A percentile compares a stretch with the other conserved stretches of the same genome.
Conservation (phyloP, 805 yeast species). For the Saturnispora zaruensis region DNA sequence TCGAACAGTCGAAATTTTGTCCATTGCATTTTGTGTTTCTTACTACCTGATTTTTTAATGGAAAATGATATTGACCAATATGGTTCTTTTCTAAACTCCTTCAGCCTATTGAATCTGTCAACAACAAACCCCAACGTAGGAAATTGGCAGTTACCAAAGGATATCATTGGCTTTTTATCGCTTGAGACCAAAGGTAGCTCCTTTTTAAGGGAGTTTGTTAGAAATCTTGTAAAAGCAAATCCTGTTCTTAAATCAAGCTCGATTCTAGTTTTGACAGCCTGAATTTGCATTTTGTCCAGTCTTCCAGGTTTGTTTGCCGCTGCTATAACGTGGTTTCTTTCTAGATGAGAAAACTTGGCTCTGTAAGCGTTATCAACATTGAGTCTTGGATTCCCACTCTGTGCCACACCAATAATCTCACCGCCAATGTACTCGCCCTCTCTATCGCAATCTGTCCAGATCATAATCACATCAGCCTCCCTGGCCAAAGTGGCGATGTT, state of each 20-base stretch:
- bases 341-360: slow-evolving; percentile 84
- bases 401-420: slow-evolving; percentile 71
- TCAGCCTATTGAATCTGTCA: slow-evolving; percentile 73
- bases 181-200: slow-evolving; percentile 22
- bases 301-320: slow-evolving; percentile 67
- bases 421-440: slow-evolving; percentile 92
- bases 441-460: slow-evolving; percentile 98
- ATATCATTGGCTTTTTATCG: slow-evolving; percentile 29
- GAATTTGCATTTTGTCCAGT: slow-evolving; percentile 60
- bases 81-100: slow-evolving; percentile 61
- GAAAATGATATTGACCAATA: slow-evolving; percentile 69
- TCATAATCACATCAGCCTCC: slow-evolving; percentile 56
- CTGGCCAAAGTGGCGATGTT: slow-evolving; percentile 66
- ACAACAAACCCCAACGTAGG: slow-evolving; percentile 97
- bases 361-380: slow-evolving; percentile 48
- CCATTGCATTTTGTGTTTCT: slow-evolving; percentile 55
- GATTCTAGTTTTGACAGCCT: slow-evolving; percentile 78
- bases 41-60: slow-evolving; percentile 32
- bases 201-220: slow-evolving; percentile 45
- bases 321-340: slow-evolving; percentile 54
- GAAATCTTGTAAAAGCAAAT: slow-evolving; percentile 73
- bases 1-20: slow-evolving; percentile 65
- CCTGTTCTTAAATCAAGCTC: slow-evolving; percentile 90
- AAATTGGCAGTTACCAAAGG: slow-evolving; percentile 93
- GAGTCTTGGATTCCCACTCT: slow-evolving; percentile 39